Evolutionary conservation across 73 alveolate species (phyloP), one percentile per base, ranked within the genome.

Genomic region (Paramecium octaurelia): DNA sequence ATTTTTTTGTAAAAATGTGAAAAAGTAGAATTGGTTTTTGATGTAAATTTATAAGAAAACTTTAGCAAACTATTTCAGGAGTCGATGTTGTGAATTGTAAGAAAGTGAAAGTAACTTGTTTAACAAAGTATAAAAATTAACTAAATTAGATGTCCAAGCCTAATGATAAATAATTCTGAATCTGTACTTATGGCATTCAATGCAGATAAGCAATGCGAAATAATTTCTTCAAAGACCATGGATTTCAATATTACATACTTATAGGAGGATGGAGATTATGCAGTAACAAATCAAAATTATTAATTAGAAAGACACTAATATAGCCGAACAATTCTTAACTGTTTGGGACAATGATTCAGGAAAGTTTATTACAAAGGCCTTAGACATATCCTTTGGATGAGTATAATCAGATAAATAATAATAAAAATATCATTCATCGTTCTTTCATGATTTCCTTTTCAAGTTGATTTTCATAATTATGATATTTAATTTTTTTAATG

Each of bases 151-250:
- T 80, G 91, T 9, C 91, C 77, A 44, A 80, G 75, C 75, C 16
- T 80, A 20, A 80, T 48, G 70, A 42, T 76, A 44, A 76, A 76
- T 43, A 76, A 76, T 29, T 38, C 71, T 35, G 89, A 76, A 20
- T 76, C 64, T 36, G 89, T 76, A 7, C 73, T 35, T 10, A 43
- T 76, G 71, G 48, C 89, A 76, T 76, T 76, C 23, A 43, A 21
- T 21, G 16, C 34, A 42, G 57, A 46, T 43, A 80, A 46, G 18
- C 18, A 42, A 20, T 80, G 91, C 10, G 57, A 80, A 48, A 44
- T 80, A 40, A 80, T 80, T 31, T 80, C 91, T n/a, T 80, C 91
- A 18, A 42, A 80, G 44, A 80, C 91, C 12, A 80, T 80, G 91
- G 91, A 80, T 44, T 80, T 80, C 6, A 80, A 80, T 24, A 20